Percentiles rank a stretch among this genome's conserved stretches.
Evolutionary conservation across 202 grass and related monocot genomes (phyloP).

Genomic region (Bolboschoenoplectus hybrid): DNA sequence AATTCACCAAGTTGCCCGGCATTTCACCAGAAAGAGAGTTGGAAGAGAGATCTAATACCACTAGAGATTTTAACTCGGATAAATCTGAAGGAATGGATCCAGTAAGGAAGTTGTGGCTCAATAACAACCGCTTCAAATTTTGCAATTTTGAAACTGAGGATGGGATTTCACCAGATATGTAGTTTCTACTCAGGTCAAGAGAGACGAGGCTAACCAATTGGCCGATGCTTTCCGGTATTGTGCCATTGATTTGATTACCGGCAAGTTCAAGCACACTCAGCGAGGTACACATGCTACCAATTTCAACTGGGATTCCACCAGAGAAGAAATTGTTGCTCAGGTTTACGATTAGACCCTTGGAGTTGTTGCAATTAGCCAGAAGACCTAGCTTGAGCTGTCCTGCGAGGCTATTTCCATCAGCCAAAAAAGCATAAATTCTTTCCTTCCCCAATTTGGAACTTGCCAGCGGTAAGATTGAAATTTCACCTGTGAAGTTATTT

Average conservation of each 20-base stretch:
- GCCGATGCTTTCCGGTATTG: constrained; percentile 73
- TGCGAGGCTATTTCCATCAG: constrained; percentile 62
- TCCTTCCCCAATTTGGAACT: constrained; percentile 61
- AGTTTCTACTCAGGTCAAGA: constrained; percentile 85
- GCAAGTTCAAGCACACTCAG: constrained; percentile 71
- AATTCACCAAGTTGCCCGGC: constrained; percentile 59
- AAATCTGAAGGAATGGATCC: constrained; percentile 68
- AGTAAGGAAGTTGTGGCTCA: constrained; percentile 76
- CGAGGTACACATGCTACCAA: constrained; percentile 65
- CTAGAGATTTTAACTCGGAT: constrained; percentile 59
- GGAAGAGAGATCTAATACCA: constrained; percentile 84
- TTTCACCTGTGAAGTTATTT: constrained; percentile 80
- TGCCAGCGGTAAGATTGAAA: constrained; percentile 62
- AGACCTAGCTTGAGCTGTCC: constrained; percentile 55
- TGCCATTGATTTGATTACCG: constrained; percentile 73
- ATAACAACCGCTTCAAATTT: constrained; percentile 59
- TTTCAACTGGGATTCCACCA: constrained; percentile 59
- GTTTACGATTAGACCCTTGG: constrained; percentile 66
- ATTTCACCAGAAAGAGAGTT: constrained; percentile 74
- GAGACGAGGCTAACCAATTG: constrained; percentile 65
- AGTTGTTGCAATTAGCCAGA: constrained; percentile 70
- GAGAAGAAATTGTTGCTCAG: constrained; percentile 75
- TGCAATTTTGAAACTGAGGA: constrained; percentile 56
- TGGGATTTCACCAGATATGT: constrained; percentile 66
- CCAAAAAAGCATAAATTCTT: constrained; percentile 79